Conservation (phyloP, 2,329 filamentous ascomycete genomes). For the Amphichorda felina region DNA sequence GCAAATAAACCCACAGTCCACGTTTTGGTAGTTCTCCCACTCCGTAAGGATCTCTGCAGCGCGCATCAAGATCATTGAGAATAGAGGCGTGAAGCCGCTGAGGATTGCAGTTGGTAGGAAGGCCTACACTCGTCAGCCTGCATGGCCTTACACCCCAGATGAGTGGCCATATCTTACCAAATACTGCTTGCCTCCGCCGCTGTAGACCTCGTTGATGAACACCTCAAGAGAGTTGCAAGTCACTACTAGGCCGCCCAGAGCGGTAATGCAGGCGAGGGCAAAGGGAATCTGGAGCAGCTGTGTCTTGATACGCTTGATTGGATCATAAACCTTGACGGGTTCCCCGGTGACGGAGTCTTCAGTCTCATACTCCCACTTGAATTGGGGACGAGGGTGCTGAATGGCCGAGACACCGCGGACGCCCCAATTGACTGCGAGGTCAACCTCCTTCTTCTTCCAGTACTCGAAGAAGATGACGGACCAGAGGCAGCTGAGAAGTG, state of each 20-base stretch:
- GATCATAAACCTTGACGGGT: constrained; percentile 62
- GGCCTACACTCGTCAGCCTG: constrained; percentile 32
- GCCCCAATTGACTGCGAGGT: constrained; percentile 79
- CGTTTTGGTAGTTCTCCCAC: constrained; percentile 85
- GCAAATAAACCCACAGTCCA: constrained; percentile 39
- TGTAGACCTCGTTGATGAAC: constrained; percentile 90
- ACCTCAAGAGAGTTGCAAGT: constrained; percentile 88
- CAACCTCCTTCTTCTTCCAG: constrained; percentile 88
- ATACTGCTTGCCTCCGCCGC: constrained; percentile 75
- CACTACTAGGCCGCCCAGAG: constrained; percentile 72
- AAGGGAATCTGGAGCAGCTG: constrained; percentile 81
- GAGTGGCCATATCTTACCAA: constrained; percentile 41
- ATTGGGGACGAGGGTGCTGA: constrained; percentile 66
- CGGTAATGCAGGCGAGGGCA: constrained; percentile 57
- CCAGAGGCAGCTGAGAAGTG: constrained; percentile 71
- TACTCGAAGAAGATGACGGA: constrained; percentile 84
- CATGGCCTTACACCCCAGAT: neutral
- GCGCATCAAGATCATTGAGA: constrained; percentile 62
- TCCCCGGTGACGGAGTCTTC: constrained; percentile 78
- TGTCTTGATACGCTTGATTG: constrained; percentile 59
- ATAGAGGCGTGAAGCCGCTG: constrained; percentile 67
- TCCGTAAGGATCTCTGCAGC: constrained; percentile 69
- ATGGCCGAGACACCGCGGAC: constrained; percentile 76
- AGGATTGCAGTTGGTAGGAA: constrained; percentile 84
- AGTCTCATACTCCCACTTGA: constrained; percentile 64